Evolutionary conservation across 768 basidiomycete genomes (phyloP).

Genomic region (Russula foetens): DNA sequence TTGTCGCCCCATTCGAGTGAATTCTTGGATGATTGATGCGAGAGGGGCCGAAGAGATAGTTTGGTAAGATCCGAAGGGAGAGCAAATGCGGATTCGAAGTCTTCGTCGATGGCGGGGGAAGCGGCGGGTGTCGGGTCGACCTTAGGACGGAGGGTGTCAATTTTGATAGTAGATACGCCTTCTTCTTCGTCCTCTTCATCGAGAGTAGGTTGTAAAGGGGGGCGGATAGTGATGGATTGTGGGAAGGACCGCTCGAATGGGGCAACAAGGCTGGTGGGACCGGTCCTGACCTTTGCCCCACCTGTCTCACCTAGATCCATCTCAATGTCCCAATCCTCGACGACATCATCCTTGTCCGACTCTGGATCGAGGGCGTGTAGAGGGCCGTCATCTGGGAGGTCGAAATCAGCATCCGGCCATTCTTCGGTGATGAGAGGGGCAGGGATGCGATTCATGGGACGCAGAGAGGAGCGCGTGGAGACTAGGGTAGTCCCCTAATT

Average conservation of each 20-base stretch:
- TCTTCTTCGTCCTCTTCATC: slow-evolving; percentile 61
- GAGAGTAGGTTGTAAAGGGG: slow-evolving; percentile 43
- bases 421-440: slow-evolving; percentile 61
- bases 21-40: slow-evolving; percentile 73
- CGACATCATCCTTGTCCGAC: slow-evolving; percentile 57
- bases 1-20: slow-evolving; percentile 84
- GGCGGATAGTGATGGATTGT: slow-evolving; percentile 55
- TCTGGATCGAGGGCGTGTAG: slow-evolving; percentile 51
- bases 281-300: slow-evolving; percentile 38
- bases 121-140: slow-evolving; percentile 25
- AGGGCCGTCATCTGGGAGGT: slow-evolving; percentile 66
- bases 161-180: slow-evolving; percentile 80
- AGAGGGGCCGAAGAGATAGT: slow-evolving; percentile 72
- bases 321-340: slow-evolving; percentile 77
- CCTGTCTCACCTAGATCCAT: slow-evolving; percentile 58
- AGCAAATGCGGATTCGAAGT: slow-evolving; percentile 77
- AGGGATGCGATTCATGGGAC: slow-evolving; percentile 48
- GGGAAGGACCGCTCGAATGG: slow-evolving; percentile 32
- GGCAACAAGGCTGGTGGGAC: slow-evolving; percentile 33
- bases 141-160: slow-evolving; percentile 37
- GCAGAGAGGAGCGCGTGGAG: not conserved
- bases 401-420: slow-evolving; percentile 85
- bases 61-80: slow-evolving; percentile 74
- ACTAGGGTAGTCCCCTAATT: slow-evolving; percentile 16
- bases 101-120: slow-evolving; percentile 43